phyloP scores from a whole-genome alignment of 148 eudicot genomes.

The Amaranthus palmeri region DNA sequence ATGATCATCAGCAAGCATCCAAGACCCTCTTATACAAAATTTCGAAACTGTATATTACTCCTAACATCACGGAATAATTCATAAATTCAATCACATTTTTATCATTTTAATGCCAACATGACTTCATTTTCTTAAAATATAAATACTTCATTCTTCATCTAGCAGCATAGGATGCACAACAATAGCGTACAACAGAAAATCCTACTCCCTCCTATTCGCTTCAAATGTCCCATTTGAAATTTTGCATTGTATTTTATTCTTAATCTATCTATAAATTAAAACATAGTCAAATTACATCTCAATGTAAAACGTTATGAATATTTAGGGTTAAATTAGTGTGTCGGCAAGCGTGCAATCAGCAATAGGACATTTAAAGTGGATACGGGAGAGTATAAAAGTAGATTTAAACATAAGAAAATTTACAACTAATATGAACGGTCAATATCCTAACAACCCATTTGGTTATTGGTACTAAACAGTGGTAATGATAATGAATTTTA shows the following conservation, averaged over 20 bases:
- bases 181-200: neutral
- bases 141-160: neutral
- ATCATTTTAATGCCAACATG: neutral
- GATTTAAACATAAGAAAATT: too few relatives aligned
- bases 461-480: too few relatives aligned
- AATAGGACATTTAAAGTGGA: too few relatives aligned
- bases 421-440: too few relatives aligned
- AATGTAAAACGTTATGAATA: neutral
- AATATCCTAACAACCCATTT: too few relatives aligned
- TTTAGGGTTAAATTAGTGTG: neutral
- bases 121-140: neutral
- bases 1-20: neutral
- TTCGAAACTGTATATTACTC: neutral
- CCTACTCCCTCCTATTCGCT: too few relatives aligned
- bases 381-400: too few relatives aligned
- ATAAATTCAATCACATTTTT: neutral
- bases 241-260: too few relatives aligned
- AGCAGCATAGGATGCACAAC: neutral
- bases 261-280: neutral
- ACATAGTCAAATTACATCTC: neutral
- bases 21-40: neutral
- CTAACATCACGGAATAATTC: constrained; percentile 1
- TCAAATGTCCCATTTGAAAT: too few relatives aligned
- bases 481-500: too few relatives aligned
- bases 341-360: too few relatives aligned